Evolutionary conservation across 495 filamentous ascomycete species (phyloP).

Genomic region (Penicillium steckii): DNA sequence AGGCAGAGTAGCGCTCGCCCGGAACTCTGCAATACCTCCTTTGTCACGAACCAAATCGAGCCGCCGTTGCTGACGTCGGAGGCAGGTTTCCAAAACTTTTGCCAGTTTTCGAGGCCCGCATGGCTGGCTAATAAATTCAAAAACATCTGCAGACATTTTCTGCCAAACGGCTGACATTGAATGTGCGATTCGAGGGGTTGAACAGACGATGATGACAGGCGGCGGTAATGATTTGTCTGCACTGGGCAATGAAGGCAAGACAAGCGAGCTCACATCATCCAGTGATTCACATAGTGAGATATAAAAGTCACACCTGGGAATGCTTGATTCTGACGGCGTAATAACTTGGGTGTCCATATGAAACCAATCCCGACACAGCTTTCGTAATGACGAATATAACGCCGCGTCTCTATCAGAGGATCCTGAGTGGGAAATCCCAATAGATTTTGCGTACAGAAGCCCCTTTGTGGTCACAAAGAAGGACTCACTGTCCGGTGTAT

Average conservation of each 20-base stretch:
- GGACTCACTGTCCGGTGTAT: background rate
- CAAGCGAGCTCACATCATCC: background rate
- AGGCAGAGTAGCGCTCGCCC: no score
- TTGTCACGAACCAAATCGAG: no score
- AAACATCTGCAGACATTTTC: background rate
- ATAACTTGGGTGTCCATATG: conserved; percentile 7
- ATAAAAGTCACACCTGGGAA: conserved; percentile 9
- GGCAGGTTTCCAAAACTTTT: conserved; percentile 41
- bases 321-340: background rate
- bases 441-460: conserved; percentile 3
- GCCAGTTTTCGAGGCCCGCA: conserved; percentile 56
- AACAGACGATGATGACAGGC: background rate
- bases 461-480: background rate
- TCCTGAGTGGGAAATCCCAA: conserved; percentile 8
- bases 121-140: conserved; percentile 38
- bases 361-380: conserved; percentile 15
- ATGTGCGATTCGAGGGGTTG: background rate
- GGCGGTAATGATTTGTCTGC: background rate
- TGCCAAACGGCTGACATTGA: background rate
- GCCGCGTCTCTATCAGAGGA: conserved; percentile 7
- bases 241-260: background rate
- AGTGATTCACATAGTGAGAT: conserved; percentile 7
- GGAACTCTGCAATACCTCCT: no score
- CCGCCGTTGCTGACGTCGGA: conserved; percentile 16
- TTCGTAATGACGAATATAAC: conserved; percentile 7